Percentiles rank a stretch among this genome's conserved stretches.
These are phyloP conservation scores for Candida insectalens DNA, from an alignment of 805 yeast genomes.

Conservation along the genomic window DNA sequence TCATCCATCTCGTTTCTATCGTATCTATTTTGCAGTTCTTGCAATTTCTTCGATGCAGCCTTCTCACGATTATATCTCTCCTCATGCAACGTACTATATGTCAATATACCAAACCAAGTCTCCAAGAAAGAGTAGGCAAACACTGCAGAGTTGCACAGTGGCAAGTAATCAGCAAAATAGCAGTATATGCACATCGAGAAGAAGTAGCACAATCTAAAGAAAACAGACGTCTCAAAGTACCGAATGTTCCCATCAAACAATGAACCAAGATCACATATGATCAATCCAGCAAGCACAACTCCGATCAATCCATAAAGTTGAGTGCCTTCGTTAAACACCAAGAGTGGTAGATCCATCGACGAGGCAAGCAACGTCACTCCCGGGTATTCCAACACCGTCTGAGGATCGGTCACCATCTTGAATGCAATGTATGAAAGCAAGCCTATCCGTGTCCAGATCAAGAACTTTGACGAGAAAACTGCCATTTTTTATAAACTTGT, in stretches of 20 bases:
- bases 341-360: constrained; percentile 24
- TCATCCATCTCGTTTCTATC: constrained; percentile 19
- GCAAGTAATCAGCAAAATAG: constrained; percentile 34
- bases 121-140: constrained; percentile 54
- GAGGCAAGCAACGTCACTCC: constrained; percentile 20
- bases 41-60: constrained; percentile 11
- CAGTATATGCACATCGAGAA: constrained; percentile 42
- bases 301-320: constrained; percentile 38
- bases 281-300: constrained; percentile 32
- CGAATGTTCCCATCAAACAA: constrained; percentile 30
- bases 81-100: constrained; percentile 53
- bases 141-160: constrained; percentile 52
- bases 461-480: constrained; percentile 16
- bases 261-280: constrained; percentile 51
- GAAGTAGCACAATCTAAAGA: constrained; percentile 40
- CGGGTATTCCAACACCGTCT: constrained; percentile 18
- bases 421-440: constrained; percentile 15
- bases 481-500: constrained; percentile 14
- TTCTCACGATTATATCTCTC: constrained; percentile 46
- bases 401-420: constrained; percentile 15
- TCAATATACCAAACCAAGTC: constrained; percentile 59
- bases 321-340: constrained; percentile 22
- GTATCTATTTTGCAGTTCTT: constrained; percentile 16
- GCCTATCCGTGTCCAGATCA: constrained; percentile 13
- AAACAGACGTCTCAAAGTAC: constrained; percentile 54